Evolutionary conservation across 2,329 filamentous ascomycete species (phyloP).

Genomic region (Neurospora crassa): DNA sequence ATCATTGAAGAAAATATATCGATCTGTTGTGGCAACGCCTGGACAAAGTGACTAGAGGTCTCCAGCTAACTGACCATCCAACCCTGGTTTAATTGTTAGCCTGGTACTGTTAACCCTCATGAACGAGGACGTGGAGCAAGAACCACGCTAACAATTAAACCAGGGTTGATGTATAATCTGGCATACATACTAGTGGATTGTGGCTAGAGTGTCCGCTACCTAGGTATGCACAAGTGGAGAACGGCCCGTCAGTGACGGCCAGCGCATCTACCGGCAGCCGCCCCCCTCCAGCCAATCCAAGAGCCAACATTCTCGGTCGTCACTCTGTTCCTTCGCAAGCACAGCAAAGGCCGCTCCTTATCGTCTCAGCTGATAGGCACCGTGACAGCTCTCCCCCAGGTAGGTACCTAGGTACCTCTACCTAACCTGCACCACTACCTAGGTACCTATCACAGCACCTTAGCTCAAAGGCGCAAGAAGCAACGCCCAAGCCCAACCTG

Average conservation of each 20-base stretch:
- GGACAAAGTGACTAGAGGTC: too few relatives aligned
- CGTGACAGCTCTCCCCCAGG: neutral
- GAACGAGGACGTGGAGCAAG: too few relatives aligned
- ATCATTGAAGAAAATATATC: too few relatives aligned
- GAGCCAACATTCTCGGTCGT: neutral
- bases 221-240: neutral
- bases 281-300: neutral
- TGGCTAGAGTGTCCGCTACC: neutral
- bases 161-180: too few relatives aligned
- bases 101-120: too few relatives aligned
- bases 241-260: neutral
- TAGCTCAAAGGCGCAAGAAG: neutral
- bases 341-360: neutral
- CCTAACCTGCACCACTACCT: neutral
- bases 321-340: neutral
- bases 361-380: neutral
- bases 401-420: too few relatives aligned
- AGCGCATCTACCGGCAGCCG: neutral
- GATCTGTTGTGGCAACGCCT: too few relatives aligned
- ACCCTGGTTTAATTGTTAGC: too few relatives aligned
- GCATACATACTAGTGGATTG: too few relatives aligned
- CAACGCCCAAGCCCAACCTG: neutral
- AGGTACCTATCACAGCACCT: neutral
- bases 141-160: too few relatives aligned
- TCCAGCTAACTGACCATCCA: neutral